Evolutionary conservation across 2,329 filamentous ascomycete species (phyloP), one percentile per base, ranked within the genome.

Genomic region (Lecanicillium sp.): DNA sequence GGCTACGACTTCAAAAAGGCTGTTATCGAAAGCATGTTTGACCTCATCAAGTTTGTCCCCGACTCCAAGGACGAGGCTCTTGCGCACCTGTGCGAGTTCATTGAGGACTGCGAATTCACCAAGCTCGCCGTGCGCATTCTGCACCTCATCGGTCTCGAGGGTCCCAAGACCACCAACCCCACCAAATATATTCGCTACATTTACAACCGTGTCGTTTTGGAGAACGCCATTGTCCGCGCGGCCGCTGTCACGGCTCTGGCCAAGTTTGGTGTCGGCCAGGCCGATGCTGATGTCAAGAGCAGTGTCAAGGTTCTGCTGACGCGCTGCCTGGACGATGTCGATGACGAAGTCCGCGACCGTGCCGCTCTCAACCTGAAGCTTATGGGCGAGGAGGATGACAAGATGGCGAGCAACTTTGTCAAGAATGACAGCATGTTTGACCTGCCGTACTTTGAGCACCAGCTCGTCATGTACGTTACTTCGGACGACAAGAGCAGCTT

Each of bases 121-220:
- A 98, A 98, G 72, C 77, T 98, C 53, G 91, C 93, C 24, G 91
- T 98, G 40, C 85, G 93, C 51, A 94, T 98, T 58, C 73, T 98
- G 48, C 91, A 98, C 67, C 79, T 98, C 17, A 84, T 98, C 36
- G 93, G 93, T 59, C 78, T 91, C 23, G 93, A 98, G 71, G 93
- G 93, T 1, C 93, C 93, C 54, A 95, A 93, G 72, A 96, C 91
- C 3, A 84, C 87, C 14, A 88, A 96, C 60, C 93, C 93, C 0
- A 97, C 93, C 49, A 97, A 98, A 76, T 98, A 96, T 67, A 95
- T 98, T 58, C 87, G 93, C 50, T 98, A 97, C 69, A 98, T 98
- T 63, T 98, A 98, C 75, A 98, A 98, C 73, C 83, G 93, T 51
- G 91, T 98, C 19, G 93, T 98, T 14, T 73, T 98, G 44, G 93